phyloP scores from a whole-genome alignment of 768 basidiomycete genomes.

The Tephrocybe sp. region DNA sequence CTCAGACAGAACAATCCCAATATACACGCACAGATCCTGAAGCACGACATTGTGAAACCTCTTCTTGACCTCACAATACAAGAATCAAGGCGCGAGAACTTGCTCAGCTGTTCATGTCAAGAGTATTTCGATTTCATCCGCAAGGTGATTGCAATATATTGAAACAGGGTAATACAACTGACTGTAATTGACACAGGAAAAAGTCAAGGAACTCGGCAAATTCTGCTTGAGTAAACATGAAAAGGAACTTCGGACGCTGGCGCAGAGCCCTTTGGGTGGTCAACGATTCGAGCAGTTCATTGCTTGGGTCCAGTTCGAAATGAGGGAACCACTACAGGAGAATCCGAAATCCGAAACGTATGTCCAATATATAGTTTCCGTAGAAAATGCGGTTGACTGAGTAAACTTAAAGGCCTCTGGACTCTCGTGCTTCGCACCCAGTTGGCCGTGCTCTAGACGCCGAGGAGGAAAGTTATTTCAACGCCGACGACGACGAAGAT shows the following conservation, averaged over 20 bases:
- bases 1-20: slow-evolving; percentile 81
- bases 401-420: slow-evolving; percentile 29
- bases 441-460: slow-evolving; percentile 55
- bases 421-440: slow-evolving; percentile 39
- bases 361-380: slow-evolving; percentile 13
- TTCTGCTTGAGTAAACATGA: slow-evolving; percentile 82
- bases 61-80: slow-evolving; percentile 80
- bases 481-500: slow-evolving; percentile 85
- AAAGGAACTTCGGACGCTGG: slow-evolving; percentile 59
- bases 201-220: slow-evolving; percentile 80
- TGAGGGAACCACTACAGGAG: slow-evolving; percentile 73
- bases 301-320: slow-evolving; percentile 69
- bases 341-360: slow-evolving; percentile 51
- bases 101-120: slow-evolving; percentile 92
- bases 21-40: slow-evolving; percentile 70
- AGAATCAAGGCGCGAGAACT: slow-evolving; percentile 86
- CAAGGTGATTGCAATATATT: slow-evolving; percentile 48
- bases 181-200: slow-evolving; percentile 52
- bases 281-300: slow-evolving; percentile 72
- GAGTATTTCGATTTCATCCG: slow-evolving; percentile 94
- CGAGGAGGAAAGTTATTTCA: slow-evolving; percentile 95
- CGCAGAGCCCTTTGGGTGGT: slow-evolving; percentile 56
- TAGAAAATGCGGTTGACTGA: slow-evolving; percentile 11
- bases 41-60: slow-evolving; percentile 80
- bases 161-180: neutral